Percentiles rank a stretch among this genome's conserved stretches.
Evolutionary conservation across 495 filamentous ascomycete species (phyloP).

Genomic region (Hyaloscypha variabilis): DNA sequence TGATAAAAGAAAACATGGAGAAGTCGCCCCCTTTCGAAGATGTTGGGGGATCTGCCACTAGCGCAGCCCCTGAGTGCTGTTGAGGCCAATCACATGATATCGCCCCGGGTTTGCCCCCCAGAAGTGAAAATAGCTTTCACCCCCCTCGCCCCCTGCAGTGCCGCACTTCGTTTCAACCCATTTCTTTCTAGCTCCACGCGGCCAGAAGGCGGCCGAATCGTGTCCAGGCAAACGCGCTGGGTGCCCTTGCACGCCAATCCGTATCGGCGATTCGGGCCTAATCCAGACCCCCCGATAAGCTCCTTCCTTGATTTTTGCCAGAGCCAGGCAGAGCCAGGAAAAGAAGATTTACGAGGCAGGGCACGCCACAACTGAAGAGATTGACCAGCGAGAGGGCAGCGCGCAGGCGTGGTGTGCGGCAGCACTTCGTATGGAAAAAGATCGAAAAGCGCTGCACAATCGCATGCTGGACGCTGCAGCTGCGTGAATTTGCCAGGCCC

Average conservation of each 20-base stretch:
- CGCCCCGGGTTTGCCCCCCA: not conserved
- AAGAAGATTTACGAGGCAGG: not conserved
- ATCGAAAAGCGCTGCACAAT: not conserved
- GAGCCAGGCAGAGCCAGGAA: not conserved
- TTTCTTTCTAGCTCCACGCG: not conserved
- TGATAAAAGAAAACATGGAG: too few species aligned
- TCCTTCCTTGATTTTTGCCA: not conserved
- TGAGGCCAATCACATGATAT: not conserved
- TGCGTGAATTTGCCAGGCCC: too few species aligned
- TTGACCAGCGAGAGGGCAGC: not conserved
- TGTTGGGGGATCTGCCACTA: not conserved
- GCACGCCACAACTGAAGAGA: not conserved
- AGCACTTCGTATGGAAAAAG: too few species aligned
- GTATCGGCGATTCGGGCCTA: not conserved
- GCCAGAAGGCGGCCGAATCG: not conserved
- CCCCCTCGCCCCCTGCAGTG: not conserved
- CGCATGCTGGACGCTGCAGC: too few species aligned
- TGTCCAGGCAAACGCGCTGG: not conserved
- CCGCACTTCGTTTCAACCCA: not conserved
- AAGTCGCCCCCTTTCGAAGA: not conserved
- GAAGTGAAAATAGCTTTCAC: not conserved
- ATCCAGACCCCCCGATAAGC: conserved; percentile 2
- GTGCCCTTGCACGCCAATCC: not conserved
- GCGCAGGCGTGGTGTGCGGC: not conserved
- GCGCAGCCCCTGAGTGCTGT: not conserved